phyloP scores from a whole-genome alignment of 352 stramenopile species.

The Blastocystis sp. region DNA sequence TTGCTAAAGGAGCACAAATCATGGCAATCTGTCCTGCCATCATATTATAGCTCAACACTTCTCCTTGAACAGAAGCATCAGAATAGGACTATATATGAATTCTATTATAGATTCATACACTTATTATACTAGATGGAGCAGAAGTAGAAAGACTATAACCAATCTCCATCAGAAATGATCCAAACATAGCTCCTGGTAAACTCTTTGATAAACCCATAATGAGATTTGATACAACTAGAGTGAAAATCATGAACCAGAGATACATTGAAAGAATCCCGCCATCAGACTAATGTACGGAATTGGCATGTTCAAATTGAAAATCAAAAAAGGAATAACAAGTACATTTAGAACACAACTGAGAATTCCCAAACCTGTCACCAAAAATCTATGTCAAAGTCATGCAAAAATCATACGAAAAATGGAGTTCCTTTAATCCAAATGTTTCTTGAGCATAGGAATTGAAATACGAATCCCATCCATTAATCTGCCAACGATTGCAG shows the following conservation, averaged over 20 bases:
- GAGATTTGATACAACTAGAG: conserved; percentile 6
- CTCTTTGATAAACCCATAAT: not conserved
- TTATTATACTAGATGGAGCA: conserved; percentile 25
- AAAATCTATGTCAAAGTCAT: not conserved
- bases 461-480: conserved; percentile 45
- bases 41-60: conserved; percentile 40
- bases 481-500: conserved; percentile 41
- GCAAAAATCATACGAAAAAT: not conserved
- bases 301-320: not conserved
- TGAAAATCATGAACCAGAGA: not conserved
- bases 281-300: not conserved
- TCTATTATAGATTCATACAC: not conserved
- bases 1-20: not conserved
- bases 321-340: not conserved
- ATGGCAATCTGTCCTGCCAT: conserved; percentile 27
- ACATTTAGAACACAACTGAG: not conserved
- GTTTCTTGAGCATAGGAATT: not conserved
- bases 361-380: conserved; percentile 11
- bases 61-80: not conserved
- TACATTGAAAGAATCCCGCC: not conserved
- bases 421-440: not conserved
- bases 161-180: not conserved
- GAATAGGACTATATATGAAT: not conserved
- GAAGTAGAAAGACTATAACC: conserved; percentile 9
- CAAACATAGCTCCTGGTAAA: not conserved